Percentiles rank a stretch among this genome's conserved stretches.
Evolutionary conservation across 1,139 yeast species (phyloP).

Genomic region (Candida labiduridarum): DNA sequence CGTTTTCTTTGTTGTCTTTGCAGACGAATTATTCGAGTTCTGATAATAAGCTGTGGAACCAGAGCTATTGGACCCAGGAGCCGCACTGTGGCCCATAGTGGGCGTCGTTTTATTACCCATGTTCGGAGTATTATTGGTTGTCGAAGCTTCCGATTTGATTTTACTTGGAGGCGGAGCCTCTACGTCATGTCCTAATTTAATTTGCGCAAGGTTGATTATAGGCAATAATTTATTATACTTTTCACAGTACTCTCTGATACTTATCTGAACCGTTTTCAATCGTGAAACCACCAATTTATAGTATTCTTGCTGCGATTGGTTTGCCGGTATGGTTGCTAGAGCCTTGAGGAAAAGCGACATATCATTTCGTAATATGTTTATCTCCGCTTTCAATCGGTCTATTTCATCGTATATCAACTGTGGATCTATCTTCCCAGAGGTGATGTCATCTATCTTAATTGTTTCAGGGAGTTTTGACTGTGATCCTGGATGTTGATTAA

Average conservation of each 20-base stretch:
- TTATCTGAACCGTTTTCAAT: slow-evolving; percentile 37
- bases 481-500: slow-evolving; percentile 1
- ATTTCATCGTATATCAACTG: slow-evolving; percentile 39
- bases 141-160: slow-evolving; percentile 9
- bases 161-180: slow-evolving; percentile 29
- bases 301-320: slow-evolving; percentile 42
- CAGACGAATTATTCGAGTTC: slow-evolving; percentile 2
- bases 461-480: slow-evolving; percentile 33
- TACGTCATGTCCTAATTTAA: slow-evolving; percentile 50
- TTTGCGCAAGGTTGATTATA: slow-evolving; percentile 52
- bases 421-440: slow-evolving; percentile 47
- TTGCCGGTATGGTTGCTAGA: slow-evolving; percentile 39
- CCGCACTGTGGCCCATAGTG: slow-evolving; percentile 4
- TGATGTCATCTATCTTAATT: slow-evolving; percentile 49
- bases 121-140: slow-evolving; percentile 14
- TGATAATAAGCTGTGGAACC: slow-evolving; percentile 1
- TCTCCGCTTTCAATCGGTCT: slow-evolving; percentile 46
- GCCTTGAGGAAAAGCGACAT: slow-evolving; percentile 44
- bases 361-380: slow-evolving; percentile 46
- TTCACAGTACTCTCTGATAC: slow-evolving; percentile 45
- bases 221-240: slow-evolving; percentile 51
- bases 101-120: slow-evolving; percentile 13
- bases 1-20: slow-evolving; percentile 5
- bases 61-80: slow-evolving; percentile 3
- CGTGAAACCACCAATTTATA: slow-evolving; percentile 30